Percentiles rank a stretch among this genome's conserved stretches.
These are phyloP conservation scores for Oryza nivara DNA, from an alignment of 176 grass and related monocot species.

Conservation along the genomic window DNA sequence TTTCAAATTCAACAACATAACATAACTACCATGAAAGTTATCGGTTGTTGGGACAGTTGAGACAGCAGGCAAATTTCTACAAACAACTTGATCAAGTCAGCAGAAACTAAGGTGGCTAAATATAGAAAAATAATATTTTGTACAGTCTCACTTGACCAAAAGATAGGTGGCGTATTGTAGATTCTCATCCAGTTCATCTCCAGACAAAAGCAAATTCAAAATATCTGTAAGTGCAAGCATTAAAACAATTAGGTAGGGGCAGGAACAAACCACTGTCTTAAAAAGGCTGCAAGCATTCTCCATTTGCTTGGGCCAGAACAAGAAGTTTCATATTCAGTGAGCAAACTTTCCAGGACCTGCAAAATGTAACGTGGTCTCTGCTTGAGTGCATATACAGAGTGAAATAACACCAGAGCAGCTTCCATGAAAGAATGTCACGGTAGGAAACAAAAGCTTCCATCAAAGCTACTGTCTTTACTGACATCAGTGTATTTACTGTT, in stretches of 20 bases:
- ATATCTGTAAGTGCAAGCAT: neutral
- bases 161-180: neutral
- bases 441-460: neutral
- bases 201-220: constrained; percentile 12
- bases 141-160: neutral
- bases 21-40: neutral
- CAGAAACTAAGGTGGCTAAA: neutral
- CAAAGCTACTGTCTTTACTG: neutral
- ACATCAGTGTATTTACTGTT: neutral
- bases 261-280: constrained; percentile 69
- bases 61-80: neutral
- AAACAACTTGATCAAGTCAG: neutral
- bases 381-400: neutral
- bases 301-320: constrained; percentile 78
- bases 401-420: neutral
- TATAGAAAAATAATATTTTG: neutral
- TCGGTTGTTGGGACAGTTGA: neutral
- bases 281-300: constrained; percentile 66
- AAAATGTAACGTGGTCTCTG: neutral
- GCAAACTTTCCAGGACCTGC: constrained; percentile 61
- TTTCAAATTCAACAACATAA: neutral
- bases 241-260: constrained; percentile 18
- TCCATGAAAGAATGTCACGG: neutral
- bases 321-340: constrained; percentile 66
- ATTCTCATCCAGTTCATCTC: neutral